Conservation (phyloP, 371 early-diverging fungal species). For the Dichotomocladium elegans region DNA sequence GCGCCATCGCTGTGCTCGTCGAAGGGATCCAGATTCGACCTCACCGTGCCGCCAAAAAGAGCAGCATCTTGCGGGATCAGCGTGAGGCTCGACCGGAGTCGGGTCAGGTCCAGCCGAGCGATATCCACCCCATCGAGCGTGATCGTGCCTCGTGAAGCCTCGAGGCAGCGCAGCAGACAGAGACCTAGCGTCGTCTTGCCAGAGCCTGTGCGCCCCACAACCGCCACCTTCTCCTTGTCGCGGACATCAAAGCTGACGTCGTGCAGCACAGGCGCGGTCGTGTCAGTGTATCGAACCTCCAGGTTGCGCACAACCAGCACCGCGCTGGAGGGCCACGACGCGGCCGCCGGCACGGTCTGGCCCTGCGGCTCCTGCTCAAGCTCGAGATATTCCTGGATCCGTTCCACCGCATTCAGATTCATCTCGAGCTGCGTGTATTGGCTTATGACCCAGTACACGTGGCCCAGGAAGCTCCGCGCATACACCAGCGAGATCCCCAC, state of each 20-base stretch:
- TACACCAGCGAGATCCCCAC: slow-evolving; percentile 82
- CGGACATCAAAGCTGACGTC: slow-evolving; percentile 59
- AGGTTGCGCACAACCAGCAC: slow-evolving; percentile 36
- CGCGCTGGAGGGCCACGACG: neutral
- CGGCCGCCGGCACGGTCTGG: slow-evolving; percentile 31
- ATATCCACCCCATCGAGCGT: slow-evolving; percentile 78
- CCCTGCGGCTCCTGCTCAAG: slow-evolving; percentile 60
- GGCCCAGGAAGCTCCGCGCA: slow-evolving; percentile 61
- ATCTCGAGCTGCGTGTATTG: slow-evolving; percentile 77
- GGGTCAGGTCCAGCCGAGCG: slow-evolving; percentile 63
- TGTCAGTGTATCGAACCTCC: slow-evolving; percentile 63
- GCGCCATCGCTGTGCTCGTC: slow-evolving; percentile 53
- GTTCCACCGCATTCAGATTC: slow-evolving; percentile 81
- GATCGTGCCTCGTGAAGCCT: slow-evolving; percentile 69
- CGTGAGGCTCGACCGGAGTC: slow-evolving; percentile 68
- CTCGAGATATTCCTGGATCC: slow-evolving; percentile 73
- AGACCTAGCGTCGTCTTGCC: slow-evolving; percentile 79
- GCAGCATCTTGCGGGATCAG: slow-evolving; percentile 87
- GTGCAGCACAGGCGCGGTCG: slow-evolving; percentile 62
- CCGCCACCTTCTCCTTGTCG: slow-evolving; percentile 72
- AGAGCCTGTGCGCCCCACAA: slow-evolving; percentile 76
- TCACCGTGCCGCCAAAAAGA: slow-evolving; percentile 73
- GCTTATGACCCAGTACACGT: slow-evolving; percentile 42
- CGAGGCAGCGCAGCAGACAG: slow-evolving; percentile 75
- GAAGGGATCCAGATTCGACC: slow-evolving; percentile 73